Conservation (phyloP, 129 eudicot genomes). For the Calendula officinalis region DNA sequence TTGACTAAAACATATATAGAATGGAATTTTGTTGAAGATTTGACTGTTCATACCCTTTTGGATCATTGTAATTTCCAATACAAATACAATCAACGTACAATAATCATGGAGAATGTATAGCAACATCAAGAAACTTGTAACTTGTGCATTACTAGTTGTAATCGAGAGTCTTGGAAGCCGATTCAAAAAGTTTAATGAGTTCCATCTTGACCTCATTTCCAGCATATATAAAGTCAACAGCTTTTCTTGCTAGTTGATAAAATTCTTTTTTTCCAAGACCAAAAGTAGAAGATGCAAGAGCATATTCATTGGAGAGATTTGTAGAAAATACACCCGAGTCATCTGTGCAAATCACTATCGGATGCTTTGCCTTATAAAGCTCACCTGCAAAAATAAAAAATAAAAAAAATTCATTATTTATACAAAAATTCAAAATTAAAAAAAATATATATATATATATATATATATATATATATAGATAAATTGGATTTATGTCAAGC, state of each 20-base stretch:
- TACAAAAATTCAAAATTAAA: no score
- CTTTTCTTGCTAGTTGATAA: slow-evolving; percentile 64
- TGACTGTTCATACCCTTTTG: slow-evolving; percentile 12
- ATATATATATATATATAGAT: no score
- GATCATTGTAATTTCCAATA: slow-evolving; percentile 11
- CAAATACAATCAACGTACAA: slow-evolving; percentile 3
- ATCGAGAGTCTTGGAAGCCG: slow-evolving; percentile 37
- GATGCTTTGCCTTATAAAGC: slow-evolving; percentile 72
- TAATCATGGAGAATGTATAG: slow-evolving; percentile 12
- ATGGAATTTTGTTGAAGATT: no score
- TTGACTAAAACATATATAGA: no score
- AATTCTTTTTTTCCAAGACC: slow-evolving; percentile 65
- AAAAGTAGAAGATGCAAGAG: slow-evolving; percentile 68
- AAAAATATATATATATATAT: no score
- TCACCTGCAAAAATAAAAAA: slow-evolving; percentile 48
- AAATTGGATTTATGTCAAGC: not conserved
- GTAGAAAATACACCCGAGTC: slow-evolving; percentile 93
- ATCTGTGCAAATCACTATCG: slow-evolving; percentile 78
- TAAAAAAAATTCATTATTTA: no score
- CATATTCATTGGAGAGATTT: slow-evolving; percentile 64
- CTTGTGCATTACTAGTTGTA: slow-evolving; percentile 23
- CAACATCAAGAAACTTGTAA: slow-evolving; percentile 16
- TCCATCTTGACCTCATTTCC: slow-evolving; percentile 53
- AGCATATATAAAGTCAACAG: slow-evolving; percentile 64
- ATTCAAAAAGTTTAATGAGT: slow-evolving; percentile 44